Evolutionary conservation across 371 early-diverging fungal genomes (phyloP).

Genomic region (Mortierella sp.): DNA sequence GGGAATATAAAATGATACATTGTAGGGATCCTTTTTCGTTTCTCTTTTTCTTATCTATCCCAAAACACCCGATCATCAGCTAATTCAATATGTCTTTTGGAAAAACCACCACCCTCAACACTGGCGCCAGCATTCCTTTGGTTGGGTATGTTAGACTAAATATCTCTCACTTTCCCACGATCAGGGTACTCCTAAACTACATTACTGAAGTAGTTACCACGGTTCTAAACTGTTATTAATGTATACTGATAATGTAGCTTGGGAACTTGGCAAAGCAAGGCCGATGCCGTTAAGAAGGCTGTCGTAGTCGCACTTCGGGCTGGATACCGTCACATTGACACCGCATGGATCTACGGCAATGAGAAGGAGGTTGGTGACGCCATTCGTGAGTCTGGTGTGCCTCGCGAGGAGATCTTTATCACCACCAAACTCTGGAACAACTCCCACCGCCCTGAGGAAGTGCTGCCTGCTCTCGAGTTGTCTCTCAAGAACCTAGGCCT

Average conservation of each 20-base stretch:
- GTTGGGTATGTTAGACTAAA: conserved; percentile 37
- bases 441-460: conserved; percentile 77
- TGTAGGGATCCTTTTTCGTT: not conserved
- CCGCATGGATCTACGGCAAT: conserved; percentile 79
- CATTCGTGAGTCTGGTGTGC: conserved; percentile 67
- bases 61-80: not conserved
- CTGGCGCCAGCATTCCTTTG: conserved; percentile 64
- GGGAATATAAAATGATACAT: no score
- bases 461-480: conserved; percentile 70
- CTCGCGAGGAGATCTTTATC: conserved; percentile 83
- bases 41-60: not conserved
- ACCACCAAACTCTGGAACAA: conserved; percentile 96
- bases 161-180: not conserved
- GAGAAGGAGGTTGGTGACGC: conserved; percentile 89
- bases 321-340: conserved; percentile 87
- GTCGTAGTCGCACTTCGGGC: conserved; percentile 67
- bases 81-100: conserved; percentile 49
- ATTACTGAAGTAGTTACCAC: no score
- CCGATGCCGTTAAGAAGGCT: conserved; percentile 68
- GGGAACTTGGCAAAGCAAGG: conserved; percentile 74
- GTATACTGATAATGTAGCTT: conserved; percentile 44
- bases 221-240: no score
- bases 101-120: conserved; percentile 62
- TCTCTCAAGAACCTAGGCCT: conserved; percentile 81
- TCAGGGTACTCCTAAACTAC: not conserved